A percentile compares a stretch with the other conserved stretches of the same genome.
Conservation (phyloP, 1,284 basidiomycete species). For the Inonotus obliquus region DNA sequence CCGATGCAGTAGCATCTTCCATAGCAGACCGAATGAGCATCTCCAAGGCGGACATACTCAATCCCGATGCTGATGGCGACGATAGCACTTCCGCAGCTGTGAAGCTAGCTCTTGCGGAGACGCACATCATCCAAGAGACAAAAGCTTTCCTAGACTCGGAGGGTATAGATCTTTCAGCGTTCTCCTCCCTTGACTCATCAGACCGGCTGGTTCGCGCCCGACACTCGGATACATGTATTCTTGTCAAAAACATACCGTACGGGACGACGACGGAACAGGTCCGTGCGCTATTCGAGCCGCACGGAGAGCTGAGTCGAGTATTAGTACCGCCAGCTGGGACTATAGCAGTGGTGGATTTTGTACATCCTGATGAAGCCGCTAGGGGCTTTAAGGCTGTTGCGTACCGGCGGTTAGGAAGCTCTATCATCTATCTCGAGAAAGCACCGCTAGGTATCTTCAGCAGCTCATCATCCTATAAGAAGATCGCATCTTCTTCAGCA, state of each 20-base stretch:
- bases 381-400: slow-evolving; percentile 81
- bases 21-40: slow-evolving; percentile 81
- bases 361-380: slow-evolving; percentile 61
- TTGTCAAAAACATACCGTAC: slow-evolving; percentile 97
- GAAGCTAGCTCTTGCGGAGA: slow-evolving; percentile 94
- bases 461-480: slow-evolving; percentile 20
- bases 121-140: slow-evolving; percentile 93
- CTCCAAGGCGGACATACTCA: slow-evolving; percentile 83
- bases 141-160: slow-evolving; percentile 82
- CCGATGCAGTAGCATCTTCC: slow-evolving; percentile 83
- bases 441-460: slow-evolving; percentile 82
- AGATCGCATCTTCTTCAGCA: slow-evolving; percentile 18
- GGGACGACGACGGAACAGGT: slow-evolving; percentile 78
- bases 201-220: slow-evolving; percentile 35
- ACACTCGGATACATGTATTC: slow-evolving; percentile 74
- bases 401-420: slow-evolving; percentile 86
- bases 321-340: slow-evolving; percentile 92
- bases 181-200: slow-evolving; percentile 33
- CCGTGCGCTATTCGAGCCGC: slow-evolving; percentile 72
- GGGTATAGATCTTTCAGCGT: slow-evolving; percentile 59
- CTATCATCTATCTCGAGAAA: slow-evolving; percentile 90
- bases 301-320: slow-evolving; percentile 74
- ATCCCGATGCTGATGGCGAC: slow-evolving; percentile 61
- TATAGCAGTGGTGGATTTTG: slow-evolving; percentile 90
- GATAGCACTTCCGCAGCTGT: slow-evolving; percentile 62